Base-by-base conservation (phyloP, 2,329 filamentous ascomycete genomes). In the Amauroascus niger region DNA sequence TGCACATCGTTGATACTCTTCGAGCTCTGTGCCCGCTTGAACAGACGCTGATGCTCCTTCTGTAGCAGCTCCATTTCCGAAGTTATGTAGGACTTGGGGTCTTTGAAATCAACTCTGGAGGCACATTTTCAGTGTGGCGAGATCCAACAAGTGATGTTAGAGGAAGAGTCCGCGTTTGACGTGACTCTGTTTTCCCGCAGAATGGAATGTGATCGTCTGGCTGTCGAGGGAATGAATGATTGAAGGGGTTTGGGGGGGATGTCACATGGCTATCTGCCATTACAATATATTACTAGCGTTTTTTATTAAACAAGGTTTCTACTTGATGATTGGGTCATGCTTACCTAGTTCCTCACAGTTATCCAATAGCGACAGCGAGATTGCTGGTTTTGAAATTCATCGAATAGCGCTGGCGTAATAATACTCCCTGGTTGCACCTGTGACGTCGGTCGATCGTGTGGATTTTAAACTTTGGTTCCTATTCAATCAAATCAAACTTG, bases 1-100 rank as follows among this genome's bases (percentile, higher is more conserved):
- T 97, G 88, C 16, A 95, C 86, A 76, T 94, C 84, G 32, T 81
- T 74, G 55, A 95, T 82, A 37, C 83, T 84, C 53, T 84, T 80
- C 3, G 79, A 79, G 43, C 90, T 79, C 64, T 83, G 84, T 30
- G 83, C 80, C 58, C 79, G 82, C 65, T 79, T 82, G 63, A 80
- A 80, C 56, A 94, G 80, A 63, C 82, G 81, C 60, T 82, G 79
- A 60, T 93, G 80, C 66, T 94, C 88, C 62, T 82, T 82, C 67
- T 86, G 79, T 60, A 95, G 74, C 54, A 75, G 70, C 61, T 84
- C 80, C 81, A 84, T 84, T 49, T 58, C 28, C 35, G 20, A 52
- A 16, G n/a, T 14, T 45, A 39, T 28, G 30, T 14, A 30, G 28
- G 11, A 24, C 32, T 46, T 20, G 61, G 61, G 55, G 44, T 41